Evolutionary conservation across 805 yeast genomes (phyloP).

Genomic region (Schizosaccharomyces japonicus): DNA sequence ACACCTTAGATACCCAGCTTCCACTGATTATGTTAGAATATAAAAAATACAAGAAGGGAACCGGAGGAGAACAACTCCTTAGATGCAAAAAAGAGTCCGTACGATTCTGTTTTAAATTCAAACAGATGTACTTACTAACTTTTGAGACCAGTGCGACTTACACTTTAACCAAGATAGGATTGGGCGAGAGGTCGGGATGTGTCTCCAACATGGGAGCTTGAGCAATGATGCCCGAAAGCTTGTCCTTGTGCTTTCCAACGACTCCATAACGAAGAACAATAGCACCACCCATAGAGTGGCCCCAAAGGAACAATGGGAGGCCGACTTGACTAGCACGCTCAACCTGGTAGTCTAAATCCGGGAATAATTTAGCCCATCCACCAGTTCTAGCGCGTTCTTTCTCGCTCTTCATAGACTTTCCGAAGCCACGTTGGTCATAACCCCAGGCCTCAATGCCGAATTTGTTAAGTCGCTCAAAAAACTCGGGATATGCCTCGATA

Average conservation of each 20-base stretch:
- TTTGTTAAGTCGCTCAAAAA: constrained; percentile 14
- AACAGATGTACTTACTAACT: too few species aligned
- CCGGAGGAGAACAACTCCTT: not conserved
- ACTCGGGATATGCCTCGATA: constrained; percentile 14
- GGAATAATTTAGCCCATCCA: constrained; percentile 17
- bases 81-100: too few species aligned
- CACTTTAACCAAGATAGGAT: not conserved
- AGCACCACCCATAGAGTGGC: constrained; percentile 6
- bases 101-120: too few species aligned
- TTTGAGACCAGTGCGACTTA: too few species aligned
- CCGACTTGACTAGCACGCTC: constrained; percentile 5
- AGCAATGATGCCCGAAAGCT: not conserved
- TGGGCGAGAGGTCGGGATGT: not conserved
- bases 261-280: constrained; percentile 2
- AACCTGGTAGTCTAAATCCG: constrained; percentile 11
- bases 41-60: not conserved
- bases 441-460: constrained; percentile 17
- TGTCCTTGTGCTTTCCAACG: constrained; percentile 9
- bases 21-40: not conserved
- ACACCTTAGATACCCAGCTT: not conserved
- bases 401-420: constrained; percentile 14
- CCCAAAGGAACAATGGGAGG: constrained; percentile 7
- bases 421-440: constrained; percentile 21
- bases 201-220: constrained; percentile 1
- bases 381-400: constrained; percentile 16